A percentile compares a stretch with the other conserved stretches of the same genome.
Conservation (phyloP, 2,329 filamentous ascomycete genomes). For the Ceratocystis destructans region DNA sequence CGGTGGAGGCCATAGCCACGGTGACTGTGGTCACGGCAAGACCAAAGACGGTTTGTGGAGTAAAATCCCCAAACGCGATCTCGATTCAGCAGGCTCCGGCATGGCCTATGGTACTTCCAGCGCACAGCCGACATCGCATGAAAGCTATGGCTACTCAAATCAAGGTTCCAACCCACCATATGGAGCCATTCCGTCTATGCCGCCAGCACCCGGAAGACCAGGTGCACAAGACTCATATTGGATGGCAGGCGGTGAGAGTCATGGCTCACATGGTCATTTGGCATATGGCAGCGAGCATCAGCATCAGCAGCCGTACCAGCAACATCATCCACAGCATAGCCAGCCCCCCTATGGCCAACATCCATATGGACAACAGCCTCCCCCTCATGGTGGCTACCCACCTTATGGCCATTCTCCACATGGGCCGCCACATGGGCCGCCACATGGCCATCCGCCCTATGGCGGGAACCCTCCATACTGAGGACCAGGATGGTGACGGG, state of each 20-base stretch:
- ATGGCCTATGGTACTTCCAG: slow-evolving; percentile 8
- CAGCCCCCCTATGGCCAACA: slow-evolving; percentile 1
- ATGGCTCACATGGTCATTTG: not conserved
- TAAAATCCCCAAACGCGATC: slow-evolving; percentile 45
- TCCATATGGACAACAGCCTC: slow-evolving; percentile 7
- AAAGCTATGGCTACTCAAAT: slow-evolving; percentile 15
- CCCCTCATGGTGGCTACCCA: not conserved
- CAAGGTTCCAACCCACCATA: slow-evolving; percentile 5
- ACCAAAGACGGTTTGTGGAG: slow-evolving; percentile 47
- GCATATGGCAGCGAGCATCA: not conserved
- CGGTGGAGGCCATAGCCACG: slow-evolving; percentile 32
- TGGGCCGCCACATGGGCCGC: not conserved
- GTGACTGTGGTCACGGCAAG: slow-evolving; percentile 41
- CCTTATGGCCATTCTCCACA: not conserved
- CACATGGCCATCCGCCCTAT: slow-evolving; percentile 2
- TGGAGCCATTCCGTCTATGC: not conserved
- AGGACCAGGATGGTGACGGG: slow-evolving; percentile 3
- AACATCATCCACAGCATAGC: not conserved
- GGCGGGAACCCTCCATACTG: not conserved
- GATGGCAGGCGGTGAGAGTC: slow-evolving; percentile 8
- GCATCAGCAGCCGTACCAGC: not conserved
- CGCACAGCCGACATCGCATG: not conserved
- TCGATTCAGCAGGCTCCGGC: slow-evolving; percentile 23
- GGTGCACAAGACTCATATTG: slow-evolving; percentile 16
- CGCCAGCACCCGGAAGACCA: not conserved